Percentiles rank a stretch among this genome's conserved stretches.
phyloP scores from a whole-genome alignment of 192 early-diverging fungal species.

The Coemansia umbellata region DNA sequence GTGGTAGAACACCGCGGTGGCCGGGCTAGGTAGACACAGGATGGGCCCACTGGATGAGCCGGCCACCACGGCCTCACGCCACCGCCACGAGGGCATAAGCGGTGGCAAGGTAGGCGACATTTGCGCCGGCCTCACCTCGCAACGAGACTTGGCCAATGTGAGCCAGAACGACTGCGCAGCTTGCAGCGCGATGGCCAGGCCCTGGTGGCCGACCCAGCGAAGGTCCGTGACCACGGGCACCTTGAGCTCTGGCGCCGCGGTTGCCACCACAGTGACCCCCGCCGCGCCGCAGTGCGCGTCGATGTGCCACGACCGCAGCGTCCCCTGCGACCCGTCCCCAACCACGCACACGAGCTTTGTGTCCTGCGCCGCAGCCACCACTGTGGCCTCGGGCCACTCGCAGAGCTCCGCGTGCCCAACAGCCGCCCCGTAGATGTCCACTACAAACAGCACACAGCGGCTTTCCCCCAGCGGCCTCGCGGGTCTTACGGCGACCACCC shows the following conservation, averaged over 20 bases:
- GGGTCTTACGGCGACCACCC: constrained; percentile 7
- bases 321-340: neutral
- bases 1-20: constrained; percentile 19
- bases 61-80: constrained; percentile 31
- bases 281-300: neutral
- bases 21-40: constrained; percentile 30
- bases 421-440: neutral
- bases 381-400: neutral
- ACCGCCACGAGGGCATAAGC: constrained; percentile 35
- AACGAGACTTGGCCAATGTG: neutral
- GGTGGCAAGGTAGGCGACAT: neutral
- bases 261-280: neutral
- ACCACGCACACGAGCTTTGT: constrained; percentile 3
- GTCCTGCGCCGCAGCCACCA: constrained; percentile 10
- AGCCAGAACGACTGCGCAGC: constrained; percentile 26
- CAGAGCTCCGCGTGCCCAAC: constrained; percentile 1
- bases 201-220: constrained; percentile 9
- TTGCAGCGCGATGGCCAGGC: neutral
- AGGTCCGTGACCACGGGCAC: constrained; percentile 7
- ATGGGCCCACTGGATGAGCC: too few species aligned
- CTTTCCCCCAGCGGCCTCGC: neutral
- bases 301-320: constrained; percentile 20
- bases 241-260: neutral
- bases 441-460: neutral
- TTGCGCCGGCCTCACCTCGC: neutral